Evolutionary conservation across 2,329 filamentous ascomycete species (phyloP).

Genomic region (Aspergillus terreus): DNA sequence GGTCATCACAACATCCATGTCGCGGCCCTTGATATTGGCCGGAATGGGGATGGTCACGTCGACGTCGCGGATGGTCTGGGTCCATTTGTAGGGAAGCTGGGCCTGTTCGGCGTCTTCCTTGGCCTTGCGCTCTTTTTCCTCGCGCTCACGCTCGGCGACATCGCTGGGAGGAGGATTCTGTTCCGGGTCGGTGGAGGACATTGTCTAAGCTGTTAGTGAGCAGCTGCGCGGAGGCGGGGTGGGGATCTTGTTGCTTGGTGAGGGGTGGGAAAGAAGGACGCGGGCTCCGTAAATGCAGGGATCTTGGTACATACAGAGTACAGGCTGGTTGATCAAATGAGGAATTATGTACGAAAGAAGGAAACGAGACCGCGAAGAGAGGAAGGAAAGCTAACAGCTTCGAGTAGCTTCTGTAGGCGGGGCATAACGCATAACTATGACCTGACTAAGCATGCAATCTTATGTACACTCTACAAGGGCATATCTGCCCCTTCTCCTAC

Average conservation of each 20-base stretch:
- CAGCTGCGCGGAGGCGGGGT: neutral
- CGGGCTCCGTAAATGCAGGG: neutral
- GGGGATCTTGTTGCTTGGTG: neutral
- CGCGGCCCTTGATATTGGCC: slow-evolving; percentile 76
- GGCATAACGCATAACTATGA: no score
- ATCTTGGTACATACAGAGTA: no score
- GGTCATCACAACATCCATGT: slow-evolving; percentile 78
- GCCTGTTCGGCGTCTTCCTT: slow-evolving; percentile 85
- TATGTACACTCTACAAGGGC: no score
- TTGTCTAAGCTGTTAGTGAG: slow-evolving; percentile 9
- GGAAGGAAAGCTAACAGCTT: neutral
- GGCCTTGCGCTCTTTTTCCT: slow-evolving; percentile 58
- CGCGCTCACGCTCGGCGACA: slow-evolving; percentile 48
- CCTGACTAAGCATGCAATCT: no score
- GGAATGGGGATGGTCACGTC: slow-evolving; percentile 76
- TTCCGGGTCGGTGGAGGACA: slow-evolving; percentile 30
- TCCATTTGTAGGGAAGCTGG: slow-evolving; percentile 94
- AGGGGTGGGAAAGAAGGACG: neutral
- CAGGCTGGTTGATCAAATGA: no score
- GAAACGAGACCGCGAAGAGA: no score
- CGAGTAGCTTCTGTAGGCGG: neutral
- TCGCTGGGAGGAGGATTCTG: slow-evolving; percentile 27
- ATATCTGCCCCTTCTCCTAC: no score
- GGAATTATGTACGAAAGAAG: no score
- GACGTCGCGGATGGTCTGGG: slow-evolving; percentile 83